These are phyloP conservation scores for Penicillium sp. DNA, from an alignment of 2,329 filamentous ascomycete genomes.

Conservation along the genomic window DNA sequence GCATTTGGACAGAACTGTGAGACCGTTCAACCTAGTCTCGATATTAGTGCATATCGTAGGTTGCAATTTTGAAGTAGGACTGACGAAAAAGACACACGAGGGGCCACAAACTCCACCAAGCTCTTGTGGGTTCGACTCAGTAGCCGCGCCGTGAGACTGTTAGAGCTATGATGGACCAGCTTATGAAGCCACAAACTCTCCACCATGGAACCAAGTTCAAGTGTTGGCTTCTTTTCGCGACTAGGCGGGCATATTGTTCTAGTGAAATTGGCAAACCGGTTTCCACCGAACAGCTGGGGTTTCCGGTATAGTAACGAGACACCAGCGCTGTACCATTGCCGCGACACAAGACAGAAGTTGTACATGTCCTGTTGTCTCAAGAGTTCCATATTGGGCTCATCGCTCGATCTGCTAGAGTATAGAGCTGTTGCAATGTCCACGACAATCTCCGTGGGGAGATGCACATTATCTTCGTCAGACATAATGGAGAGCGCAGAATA, in stretches of 20 bases:
- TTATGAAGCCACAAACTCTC: constrained; percentile 48
- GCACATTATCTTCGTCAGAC: constrained; percentile 11
- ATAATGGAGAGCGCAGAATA: neutral
- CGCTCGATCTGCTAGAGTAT: constrained; percentile 3
- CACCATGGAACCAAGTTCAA: constrained; percentile 47
- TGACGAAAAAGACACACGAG: constrained; percentile 53
- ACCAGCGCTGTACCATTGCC: constrained; percentile 53
- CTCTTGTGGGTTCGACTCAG: constrained; percentile 50
- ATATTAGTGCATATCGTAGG: neutral
- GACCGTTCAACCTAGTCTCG: constrained; percentile 45
- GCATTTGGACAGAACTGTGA: constrained; percentile 54
- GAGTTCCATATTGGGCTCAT: neutral
- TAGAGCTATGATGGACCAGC: constrained; percentile 56
- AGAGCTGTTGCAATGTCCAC: constrained; percentile 46
- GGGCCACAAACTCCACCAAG: constrained; percentile 52
- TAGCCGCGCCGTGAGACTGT: constrained; percentile 53
- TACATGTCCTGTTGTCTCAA: constrained; percentile 44
- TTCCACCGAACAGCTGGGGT: constrained; percentile 47
- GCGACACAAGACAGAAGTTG: constrained; percentile 49
- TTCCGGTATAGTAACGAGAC: constrained; percentile 49
- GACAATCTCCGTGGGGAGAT: constrained; percentile 53
- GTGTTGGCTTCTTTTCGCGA: constrained; percentile 43
- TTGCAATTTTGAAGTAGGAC: constrained; percentile 13
- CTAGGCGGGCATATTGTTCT: constrained; percentile 49
- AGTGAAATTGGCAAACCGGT: constrained; percentile 51